Evolutionary conservation across 306 rosid genomes (phyloP).

Genomic region (Quercus agrifolia): DNA sequence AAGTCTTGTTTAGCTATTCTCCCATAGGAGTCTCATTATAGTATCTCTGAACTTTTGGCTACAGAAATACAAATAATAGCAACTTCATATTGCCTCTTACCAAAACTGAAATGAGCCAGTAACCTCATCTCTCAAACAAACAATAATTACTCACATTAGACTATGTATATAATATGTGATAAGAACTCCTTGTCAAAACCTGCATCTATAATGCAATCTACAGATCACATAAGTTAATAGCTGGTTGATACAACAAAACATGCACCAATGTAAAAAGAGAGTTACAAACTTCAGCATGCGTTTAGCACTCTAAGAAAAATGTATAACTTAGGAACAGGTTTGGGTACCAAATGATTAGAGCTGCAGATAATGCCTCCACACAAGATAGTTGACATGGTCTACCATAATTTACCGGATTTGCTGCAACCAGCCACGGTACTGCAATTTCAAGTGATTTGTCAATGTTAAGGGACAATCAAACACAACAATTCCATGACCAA

Average conservation of each 20-base stretch:
- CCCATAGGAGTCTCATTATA: neutral
- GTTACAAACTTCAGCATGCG: neutral
- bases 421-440: slow-evolving; percentile 99
- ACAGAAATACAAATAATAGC: neutral
- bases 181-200: neutral
- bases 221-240: neutral
- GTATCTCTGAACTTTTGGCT: neutral
- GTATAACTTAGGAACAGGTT: neutral
- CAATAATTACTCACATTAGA: neutral
- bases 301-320: neutral
- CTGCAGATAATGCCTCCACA: slow-evolving; percentile 98
- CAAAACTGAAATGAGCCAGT: neutral
- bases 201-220: neutral
- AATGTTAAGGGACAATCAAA: slow-evolving; percentile 10
- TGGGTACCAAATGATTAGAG: slow-evolving; percentile 78
- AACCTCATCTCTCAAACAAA: neutral
- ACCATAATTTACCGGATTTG: slow-evolving; percentile 94
- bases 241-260: neutral
- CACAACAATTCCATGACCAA: neutral
- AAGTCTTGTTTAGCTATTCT: neutral
- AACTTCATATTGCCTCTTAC: neutral
- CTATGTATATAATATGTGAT: neutral
- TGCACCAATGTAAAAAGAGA: neutral
- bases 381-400: slow-evolving; percentile 94
- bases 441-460: slow-evolving; percentile 24